Evolutionary conservation across 345 rosid genomes (phyloP).

Genomic region (Diplotaxis tenuifolia): DNA sequence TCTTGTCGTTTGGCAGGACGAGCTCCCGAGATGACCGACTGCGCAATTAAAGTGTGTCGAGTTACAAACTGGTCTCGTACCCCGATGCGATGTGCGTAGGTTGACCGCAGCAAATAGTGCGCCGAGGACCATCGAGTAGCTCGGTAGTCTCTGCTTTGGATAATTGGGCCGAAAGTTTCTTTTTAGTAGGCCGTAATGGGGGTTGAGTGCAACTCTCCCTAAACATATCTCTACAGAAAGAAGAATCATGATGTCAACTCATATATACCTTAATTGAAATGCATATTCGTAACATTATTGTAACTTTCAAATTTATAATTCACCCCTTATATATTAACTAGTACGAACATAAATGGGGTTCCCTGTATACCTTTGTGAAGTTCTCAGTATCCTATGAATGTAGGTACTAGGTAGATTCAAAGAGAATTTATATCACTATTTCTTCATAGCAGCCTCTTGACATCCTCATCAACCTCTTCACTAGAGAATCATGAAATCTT

Average conservation of each 20-base stretch:
- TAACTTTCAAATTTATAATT: background rate
- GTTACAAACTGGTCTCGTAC: no score
- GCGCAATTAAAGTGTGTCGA: no score
- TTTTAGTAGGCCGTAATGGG: no score
- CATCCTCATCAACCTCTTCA: background rate
- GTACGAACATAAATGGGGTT: background rate
- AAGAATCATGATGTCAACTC: background rate
- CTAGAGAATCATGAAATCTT: background rate
- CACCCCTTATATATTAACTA: background rate
- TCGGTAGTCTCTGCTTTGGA: no score
- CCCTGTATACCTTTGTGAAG: background rate
- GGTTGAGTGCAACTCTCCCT: no score
- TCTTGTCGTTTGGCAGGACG: no score
- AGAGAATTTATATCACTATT: slow-evolving; percentile 1
- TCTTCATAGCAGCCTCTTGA: slow-evolving; percentile 21
- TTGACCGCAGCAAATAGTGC: no score
- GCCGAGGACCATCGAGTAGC: no score
- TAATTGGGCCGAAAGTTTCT: no score
- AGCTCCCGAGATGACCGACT: no score
- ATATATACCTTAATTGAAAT: background rate
- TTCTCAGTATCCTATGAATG: background rate
- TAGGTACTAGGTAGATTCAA: background rate
- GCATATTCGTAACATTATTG: background rate
- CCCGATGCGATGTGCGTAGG: no score
- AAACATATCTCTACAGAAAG: no score